Conservation (phyloP, 2,329 filamentous ascomycete genomes). For the Fulvia fulva region DNA sequence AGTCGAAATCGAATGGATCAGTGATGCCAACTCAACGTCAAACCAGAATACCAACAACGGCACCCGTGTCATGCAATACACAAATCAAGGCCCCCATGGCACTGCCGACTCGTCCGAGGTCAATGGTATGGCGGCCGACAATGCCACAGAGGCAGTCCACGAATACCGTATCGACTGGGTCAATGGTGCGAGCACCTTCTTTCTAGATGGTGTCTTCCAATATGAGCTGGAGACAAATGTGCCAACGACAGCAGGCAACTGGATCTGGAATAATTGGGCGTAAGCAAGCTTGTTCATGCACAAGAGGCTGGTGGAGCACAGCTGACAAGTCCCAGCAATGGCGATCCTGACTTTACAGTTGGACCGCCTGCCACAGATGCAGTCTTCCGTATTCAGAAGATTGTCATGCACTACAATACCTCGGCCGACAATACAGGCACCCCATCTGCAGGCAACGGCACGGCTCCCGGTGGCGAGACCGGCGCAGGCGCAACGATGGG, state of each 20-base stretch:
- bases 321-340: conserved; percentile 13
- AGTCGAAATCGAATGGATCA: conserved; percentile 23
- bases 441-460: not conserved
- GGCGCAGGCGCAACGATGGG: no score
- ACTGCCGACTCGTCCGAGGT: conserved; percentile 2
- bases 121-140: not conserved
- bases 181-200: conserved; percentile 13
- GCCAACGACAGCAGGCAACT: not conserved
- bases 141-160: conserved; percentile 3
- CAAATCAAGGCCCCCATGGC: conserved; percentile 11
- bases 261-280: conserved; percentile 25
- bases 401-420: conserved; percentile 21
- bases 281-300: conserved; percentile 7
- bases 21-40: conserved; percentile 14
- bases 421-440: not conserved
- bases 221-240: not conserved
- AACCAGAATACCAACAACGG: conserved; percentile 6
- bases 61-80: conserved; percentile 13
- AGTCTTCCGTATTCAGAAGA: conserved; percentile 20
- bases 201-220: conserved; percentile 14
- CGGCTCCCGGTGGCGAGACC: not conserved
- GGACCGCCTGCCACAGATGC: conserved; percentile 18
- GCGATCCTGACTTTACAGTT: conserved; percentile 15
- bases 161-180: conserved; percentile 24
- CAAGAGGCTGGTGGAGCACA: not conserved